Percentiles rank a stretch among this genome's conserved stretches.
These are phyloP conservation scores for Clarireedia hainanense DNA, from an alignment of 2,329 filamentous ascomycete genomes.

Conservation along the genomic window DNA sequence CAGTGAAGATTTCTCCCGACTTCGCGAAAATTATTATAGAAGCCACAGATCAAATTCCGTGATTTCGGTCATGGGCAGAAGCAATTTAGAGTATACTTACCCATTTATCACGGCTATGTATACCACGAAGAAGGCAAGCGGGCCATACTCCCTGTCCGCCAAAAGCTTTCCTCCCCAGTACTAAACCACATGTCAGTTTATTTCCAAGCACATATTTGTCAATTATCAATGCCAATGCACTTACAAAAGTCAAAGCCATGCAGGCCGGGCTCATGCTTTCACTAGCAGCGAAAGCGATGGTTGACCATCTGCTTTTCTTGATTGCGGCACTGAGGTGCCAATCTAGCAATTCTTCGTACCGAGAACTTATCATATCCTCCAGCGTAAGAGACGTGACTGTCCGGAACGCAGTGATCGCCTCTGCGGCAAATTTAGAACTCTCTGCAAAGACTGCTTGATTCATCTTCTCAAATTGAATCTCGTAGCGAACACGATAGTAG, in stretches of 20 bases:
- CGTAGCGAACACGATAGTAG: conserved; percentile 44
- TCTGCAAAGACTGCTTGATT: conserved; percentile 51
- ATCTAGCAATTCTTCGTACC: conserved; percentile 40
- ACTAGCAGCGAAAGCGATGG: conserved; percentile 43
- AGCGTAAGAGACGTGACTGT: conserved; percentile 55
- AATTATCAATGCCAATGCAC: conserved; percentile 26
- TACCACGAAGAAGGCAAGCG: conserved; percentile 44
- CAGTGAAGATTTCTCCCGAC: too few species aligned
- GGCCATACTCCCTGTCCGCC: conserved; percentile 31
- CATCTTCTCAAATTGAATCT: conserved; percentile 48
- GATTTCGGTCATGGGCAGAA: too few species aligned
- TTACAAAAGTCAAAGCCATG: conserved; percentile 50
- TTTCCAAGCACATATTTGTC: too few species aligned
- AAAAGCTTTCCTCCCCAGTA: conserved; percentile 35
- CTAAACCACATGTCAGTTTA: not conserved
- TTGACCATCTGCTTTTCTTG: conserved; percentile 39
- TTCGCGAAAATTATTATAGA: too few species aligned
- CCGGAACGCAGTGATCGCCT: conserved; percentile 53
- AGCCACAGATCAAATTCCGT: too few species aligned
- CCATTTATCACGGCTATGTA: conserved; percentile 45
- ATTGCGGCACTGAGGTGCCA: conserved; percentile 42
- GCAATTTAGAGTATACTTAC: too few species aligned
- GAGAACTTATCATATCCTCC: conserved; percentile 46
- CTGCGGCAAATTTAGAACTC: conserved; percentile 55
- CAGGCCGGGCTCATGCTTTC: conserved; percentile 49